Base-by-base conservation (phyloP, 2,329 filamentous ascomycete species). In the Xylaria sp. region DNA sequence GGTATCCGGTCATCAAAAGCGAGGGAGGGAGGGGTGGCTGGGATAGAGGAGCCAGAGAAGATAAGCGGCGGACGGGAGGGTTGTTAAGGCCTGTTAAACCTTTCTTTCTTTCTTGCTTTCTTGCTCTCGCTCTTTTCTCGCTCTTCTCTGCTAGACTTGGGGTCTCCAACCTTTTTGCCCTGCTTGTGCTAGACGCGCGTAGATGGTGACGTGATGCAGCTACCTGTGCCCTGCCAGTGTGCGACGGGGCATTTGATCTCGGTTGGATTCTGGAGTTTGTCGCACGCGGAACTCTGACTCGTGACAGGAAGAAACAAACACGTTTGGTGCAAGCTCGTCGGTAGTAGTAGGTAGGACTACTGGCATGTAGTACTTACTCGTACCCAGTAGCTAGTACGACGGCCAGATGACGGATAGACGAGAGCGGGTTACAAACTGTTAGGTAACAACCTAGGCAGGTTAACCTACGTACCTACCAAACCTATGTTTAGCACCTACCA, bases 151-250 rank as follows among this genome's bases (percentile, higher is more conserved):
- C 13, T 10, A 8, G 34, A 37, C 34, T 52, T 67, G 63, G 64
- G 28, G 28, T 28, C 58, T 57, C 72, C 18, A 25, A 64, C 70
- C 41, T 13, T 54, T 54, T 32, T 20, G 50, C 50, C 23, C 23
- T 54, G 44, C n/a, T 66, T 20, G 25, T n/a, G n/a, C 56, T 28
- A 51, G 65, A 62, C 61, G 25, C 65, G 34, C 56, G 68, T 55
- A 28, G 58, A 28, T 28, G 58, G 66, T 71, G 69, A 66, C 64
- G 68, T 57, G 69, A 66, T 57, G 34, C 63, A 71, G 72, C 69
- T 74, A 73, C 70, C 68, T 69, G 70, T 28, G 23, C 12, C 39
- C 51, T 23, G n/a, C 46, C 66, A 48, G 44, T 15, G 54, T 63
- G 46, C 34, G 25, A 69, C 58, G 18, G 4, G 23, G 25, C 2